Evolutionary conservation across 768 basidiomycete genomes (phyloP).

Genomic region (Amanita molliuscula): DNA sequence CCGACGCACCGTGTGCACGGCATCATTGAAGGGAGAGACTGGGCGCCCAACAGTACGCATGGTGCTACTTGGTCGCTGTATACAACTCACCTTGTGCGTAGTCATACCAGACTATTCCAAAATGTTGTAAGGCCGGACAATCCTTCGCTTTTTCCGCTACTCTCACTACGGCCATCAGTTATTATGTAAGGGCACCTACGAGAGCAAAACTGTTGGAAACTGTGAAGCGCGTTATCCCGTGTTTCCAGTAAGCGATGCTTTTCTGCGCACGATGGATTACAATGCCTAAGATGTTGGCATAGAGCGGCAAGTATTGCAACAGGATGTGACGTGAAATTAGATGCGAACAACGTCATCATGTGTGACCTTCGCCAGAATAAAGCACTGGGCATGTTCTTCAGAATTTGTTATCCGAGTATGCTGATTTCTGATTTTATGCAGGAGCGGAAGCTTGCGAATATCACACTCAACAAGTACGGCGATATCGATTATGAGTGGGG

Average conservation of each 20-base stretch:
- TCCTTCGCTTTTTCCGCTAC: background rate
- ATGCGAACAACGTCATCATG: constrained; percentile 18
- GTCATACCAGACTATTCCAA: constrained; percentile 80
- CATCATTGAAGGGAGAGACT: constrained; percentile 64
- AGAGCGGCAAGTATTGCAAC: constrained; percentile 65
- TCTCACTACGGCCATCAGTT: constrained; percentile 25
- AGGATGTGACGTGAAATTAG: constrained; percentile 42
- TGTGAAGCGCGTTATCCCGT: constrained; percentile 50
- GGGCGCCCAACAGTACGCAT: constrained; percentile 59
- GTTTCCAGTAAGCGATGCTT: constrained; percentile 49
- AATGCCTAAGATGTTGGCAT: background rate
- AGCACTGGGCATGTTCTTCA: constrained; percentile 33
- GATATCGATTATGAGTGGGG: constrained; percentile 57
- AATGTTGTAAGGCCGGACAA: constrained; percentile 37
- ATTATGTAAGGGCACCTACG: constrained; percentile 65
- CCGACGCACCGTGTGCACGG: constrained; percentile 77
- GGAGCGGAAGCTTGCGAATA: constrained; percentile 55
- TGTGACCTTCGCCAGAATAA: constrained; percentile 63
- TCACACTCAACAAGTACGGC: constrained; percentile 52
- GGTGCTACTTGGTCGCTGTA: background rate
- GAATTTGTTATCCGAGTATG: background rate
- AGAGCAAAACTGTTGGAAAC: constrained; percentile 49
- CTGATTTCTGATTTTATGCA: constrained; percentile 15
- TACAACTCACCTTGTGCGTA: constrained; percentile 15
- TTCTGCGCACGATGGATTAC: background rate